Percentiles rank a stretch among this genome's conserved stretches.
Conservation (phyloP, 345 rosid species). For the Physaria fendleri region DNA sequence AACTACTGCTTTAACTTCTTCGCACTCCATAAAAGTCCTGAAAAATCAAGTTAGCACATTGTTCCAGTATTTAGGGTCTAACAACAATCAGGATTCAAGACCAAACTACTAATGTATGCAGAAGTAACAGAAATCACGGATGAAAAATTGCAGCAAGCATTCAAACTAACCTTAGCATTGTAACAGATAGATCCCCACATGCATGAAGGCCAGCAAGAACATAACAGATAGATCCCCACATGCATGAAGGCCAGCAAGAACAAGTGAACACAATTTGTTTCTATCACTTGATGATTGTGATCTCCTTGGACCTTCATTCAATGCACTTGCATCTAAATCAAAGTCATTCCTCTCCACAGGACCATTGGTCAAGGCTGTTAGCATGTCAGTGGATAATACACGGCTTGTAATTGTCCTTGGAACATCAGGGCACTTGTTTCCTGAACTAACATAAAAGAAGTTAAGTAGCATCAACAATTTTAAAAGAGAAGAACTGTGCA, state of each 20-base stretch:
- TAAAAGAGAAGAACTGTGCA: conserved; percentile 12
- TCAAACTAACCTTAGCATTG: conserved; percentile 76
- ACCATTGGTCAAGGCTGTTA: conserved; percentile 48
- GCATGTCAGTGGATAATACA: conserved; percentile 54
- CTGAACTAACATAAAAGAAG: conserved; percentile 53
- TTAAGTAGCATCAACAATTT: conserved; percentile 27
- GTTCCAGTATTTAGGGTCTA: conserved; percentile 11
- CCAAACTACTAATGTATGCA: not conserved
- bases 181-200: conserved; percentile 91
- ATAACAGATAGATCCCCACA: too few relatives aligned
- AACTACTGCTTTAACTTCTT: conserved; percentile 67
- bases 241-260: conserved; percentile 95
- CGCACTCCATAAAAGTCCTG: conserved; percentile 70
- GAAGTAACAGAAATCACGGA: not conserved
- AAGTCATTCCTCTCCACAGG: conserved; percentile 28
- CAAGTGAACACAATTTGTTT: conserved; percentile 38
- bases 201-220: conserved; percentile 97
- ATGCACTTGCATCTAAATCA: conserved; percentile 22
- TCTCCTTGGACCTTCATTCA: conserved; percentile 10
- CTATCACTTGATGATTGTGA: conserved; percentile 22
- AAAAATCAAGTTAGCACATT: conserved; percentile 14
- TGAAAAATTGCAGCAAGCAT: not conserved
- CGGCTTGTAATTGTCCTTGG: conserved; percentile 71
- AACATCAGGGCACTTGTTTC: conserved; percentile 39
- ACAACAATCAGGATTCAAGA: not conserved